Conservation (phyloP, 805 yeast genomes). For the Candida manassasensis region DNA sequence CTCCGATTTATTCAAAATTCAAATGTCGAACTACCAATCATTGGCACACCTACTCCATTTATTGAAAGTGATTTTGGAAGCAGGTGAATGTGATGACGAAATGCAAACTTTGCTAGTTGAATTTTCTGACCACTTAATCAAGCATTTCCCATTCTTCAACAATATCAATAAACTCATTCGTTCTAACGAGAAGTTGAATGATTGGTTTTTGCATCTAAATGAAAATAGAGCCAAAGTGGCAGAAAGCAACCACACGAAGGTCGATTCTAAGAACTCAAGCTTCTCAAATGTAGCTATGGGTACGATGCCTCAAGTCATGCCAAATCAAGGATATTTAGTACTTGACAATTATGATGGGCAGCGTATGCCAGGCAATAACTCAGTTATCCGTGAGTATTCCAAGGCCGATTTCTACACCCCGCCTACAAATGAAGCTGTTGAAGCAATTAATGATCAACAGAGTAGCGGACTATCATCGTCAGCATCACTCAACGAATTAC, state of each 20-base stretch:
- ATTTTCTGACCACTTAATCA: constrained; percentile 19
- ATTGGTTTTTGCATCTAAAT: constrained; percentile 20
- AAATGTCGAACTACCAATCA: constrained; percentile 28
- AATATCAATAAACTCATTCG: constrained; percentile 24
- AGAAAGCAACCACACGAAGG: neutral
- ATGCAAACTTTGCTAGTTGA: constrained; percentile 8
- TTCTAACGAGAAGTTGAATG: constrained; percentile 17
- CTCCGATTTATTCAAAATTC: constrained; percentile 14
- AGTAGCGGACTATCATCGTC: constrained; percentile 3
- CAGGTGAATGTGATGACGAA: constrained; percentile 13
- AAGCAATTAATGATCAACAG: neutral
- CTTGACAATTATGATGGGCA: constrained; percentile 1
- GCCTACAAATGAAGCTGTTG: neutral
- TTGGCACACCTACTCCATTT: constrained; percentile 29
- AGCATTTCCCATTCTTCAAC: constrained; percentile 24
- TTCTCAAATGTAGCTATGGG: neutral
- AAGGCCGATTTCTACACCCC: neutral
- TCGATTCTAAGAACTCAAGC: neutral
- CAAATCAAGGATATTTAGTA: constrained; percentile 1
- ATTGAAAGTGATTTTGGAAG: constrained; percentile 22
- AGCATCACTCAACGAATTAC: constrained; percentile 3
- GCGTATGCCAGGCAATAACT: neutral
- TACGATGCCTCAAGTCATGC: neutral
- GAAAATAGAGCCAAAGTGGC: constrained; percentile 5
- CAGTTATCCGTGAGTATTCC: neutral